Evolutionary conservation across 1,284 basidiomycete genomes (phyloP).

Genomic region (Pseudomicrostroma phylloplanum): DNA sequence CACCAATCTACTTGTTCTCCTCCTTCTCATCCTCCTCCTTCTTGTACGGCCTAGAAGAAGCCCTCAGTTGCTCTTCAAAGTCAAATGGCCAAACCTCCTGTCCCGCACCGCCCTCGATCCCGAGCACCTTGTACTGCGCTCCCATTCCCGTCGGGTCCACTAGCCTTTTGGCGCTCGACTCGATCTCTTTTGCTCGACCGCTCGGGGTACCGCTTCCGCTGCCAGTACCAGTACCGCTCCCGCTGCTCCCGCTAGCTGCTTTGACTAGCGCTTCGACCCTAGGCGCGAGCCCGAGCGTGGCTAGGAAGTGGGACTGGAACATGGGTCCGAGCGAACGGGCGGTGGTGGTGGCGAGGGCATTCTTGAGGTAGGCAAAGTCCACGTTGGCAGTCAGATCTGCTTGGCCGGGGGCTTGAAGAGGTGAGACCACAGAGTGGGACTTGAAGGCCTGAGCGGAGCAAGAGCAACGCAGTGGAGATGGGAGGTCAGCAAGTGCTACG

Average conservation of each 20-base stretch:
- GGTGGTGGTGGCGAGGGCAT: slow-evolving; percentile 59
- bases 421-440: slow-evolving; percentile 75
- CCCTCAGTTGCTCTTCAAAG: slow-evolving; percentile 1
- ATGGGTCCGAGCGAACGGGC: slow-evolving; percentile 61
- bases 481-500: background rate
- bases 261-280: slow-evolving; percentile 60
- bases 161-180: slow-evolving; percentile 55
- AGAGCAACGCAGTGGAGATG: background rate
- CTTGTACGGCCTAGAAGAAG: background rate
- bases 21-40: slow-evolving; percentile 3
- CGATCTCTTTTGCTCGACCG: slow-evolving; percentile 55
- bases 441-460: slow-evolving; percentile 64
- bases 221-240: background rate
- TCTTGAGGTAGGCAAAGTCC: slow-evolving; percentile 80
- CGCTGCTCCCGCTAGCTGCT: slow-evolving; percentile 50
- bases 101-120: slow-evolving; percentile 30
- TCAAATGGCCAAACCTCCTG: slow-evolving; percentile 5
- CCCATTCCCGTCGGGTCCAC: slow-evolving; percentile 59
- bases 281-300: slow-evolving; percentile 58
- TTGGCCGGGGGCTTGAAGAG: slow-evolving; percentile 76
- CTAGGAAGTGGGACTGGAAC: slow-evolving; percentile 65
- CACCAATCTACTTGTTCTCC: background rate
- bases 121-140: slow-evolving; percentile 58
- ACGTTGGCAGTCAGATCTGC: slow-evolving; percentile 93
- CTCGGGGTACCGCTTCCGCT: slow-evolving; percentile 34